Evolutionary conservation across 2,329 filamentous ascomycete genomes (phyloP).

Genomic region (Trichoderma harzianum): DNA sequence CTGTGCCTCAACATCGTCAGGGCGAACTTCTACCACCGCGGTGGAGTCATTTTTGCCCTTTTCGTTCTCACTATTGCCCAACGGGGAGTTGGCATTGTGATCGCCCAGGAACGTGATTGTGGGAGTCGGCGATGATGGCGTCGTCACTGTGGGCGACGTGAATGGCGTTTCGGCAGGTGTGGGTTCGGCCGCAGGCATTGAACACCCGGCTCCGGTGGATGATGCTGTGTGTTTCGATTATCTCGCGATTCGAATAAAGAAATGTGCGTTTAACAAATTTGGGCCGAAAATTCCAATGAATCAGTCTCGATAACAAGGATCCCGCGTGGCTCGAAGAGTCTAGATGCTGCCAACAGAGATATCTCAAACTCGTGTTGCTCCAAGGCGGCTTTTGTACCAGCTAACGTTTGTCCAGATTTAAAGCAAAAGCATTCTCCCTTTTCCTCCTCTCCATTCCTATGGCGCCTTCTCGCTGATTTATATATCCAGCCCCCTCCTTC

Average conservation of each 20-base stretch:
- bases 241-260: not conserved
- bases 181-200: slow-evolving; percentile 10
- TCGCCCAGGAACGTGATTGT: not conserved
- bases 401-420: not conserved
- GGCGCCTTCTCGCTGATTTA: not conserved
- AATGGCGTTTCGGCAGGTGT: not conserved
- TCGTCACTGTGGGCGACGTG: not conserved
- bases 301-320: not conserved
- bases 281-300: not conserved
- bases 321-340: not conserved
- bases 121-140: not conserved
- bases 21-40: not conserved
- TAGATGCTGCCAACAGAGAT: not conserved
- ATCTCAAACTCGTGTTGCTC: not conserved
- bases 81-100: not conserved
- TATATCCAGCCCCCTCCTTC: not conserved
- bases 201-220: not conserved
- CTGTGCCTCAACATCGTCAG: not conserved
- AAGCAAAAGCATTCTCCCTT: not conserved
- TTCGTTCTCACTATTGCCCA: not conserved
- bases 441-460: not conserved
- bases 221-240: not conserved
- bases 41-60: not conserved
- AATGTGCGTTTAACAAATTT: not conserved
- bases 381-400: not conserved